A percentile compares a stretch with the other conserved stretches of the same genome.
Evolutionary conservation across 192 early-diverging fungal species (phyloP).

Genomic region (Backusella tarrabulga): DNA sequence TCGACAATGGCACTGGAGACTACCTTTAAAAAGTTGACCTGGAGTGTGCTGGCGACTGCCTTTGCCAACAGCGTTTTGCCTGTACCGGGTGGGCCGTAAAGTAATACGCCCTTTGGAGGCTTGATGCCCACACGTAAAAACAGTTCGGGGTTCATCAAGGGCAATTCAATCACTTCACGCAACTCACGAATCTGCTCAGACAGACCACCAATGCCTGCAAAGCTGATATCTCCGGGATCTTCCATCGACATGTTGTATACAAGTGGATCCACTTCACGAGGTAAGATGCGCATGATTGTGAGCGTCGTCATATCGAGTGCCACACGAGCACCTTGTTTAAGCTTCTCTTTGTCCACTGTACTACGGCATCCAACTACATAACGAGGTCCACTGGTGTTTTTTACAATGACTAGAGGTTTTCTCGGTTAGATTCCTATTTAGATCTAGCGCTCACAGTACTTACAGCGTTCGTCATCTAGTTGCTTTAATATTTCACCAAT

Average conservation of each 20-base stretch:
- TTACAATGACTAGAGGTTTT: constrained; percentile 82
- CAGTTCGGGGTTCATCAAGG: constrained; percentile 97
- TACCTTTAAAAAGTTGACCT: constrained; percentile 99
- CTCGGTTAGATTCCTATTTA: background rate
- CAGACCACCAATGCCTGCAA: constrained; percentile 97
- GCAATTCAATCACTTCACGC: constrained; percentile 98
- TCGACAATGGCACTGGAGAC: constrained; percentile 99
- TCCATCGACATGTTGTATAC: constrained; percentile 99
- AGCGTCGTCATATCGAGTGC: constrained; percentile 99
- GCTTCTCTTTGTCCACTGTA: constrained; percentile 91
- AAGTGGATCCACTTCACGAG: constrained; percentile 97
- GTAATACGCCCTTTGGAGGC: constrained; percentile 96
- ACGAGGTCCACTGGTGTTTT: constrained; percentile 93
- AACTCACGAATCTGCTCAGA: constrained; percentile 96
- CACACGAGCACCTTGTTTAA: constrained; percentile 97
- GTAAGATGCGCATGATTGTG: constrained; percentile 98
- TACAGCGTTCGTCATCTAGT: constrained; percentile 94
- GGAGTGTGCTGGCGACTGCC: constrained; percentile 95
- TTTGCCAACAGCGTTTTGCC: constrained; percentile 97
- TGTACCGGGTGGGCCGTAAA: constrained; percentile 97
- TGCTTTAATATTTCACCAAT: constrained; percentile 98
- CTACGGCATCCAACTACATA: constrained; percentile 98
- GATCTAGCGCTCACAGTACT: constrained; percentile 16
- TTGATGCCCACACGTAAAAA: constrained; percentile 98
- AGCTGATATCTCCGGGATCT: constrained; percentile 91